Evolutionary conservation across 208 protist genomes (phyloP).

Genomic region (Leishmania gerbilli): DNA sequence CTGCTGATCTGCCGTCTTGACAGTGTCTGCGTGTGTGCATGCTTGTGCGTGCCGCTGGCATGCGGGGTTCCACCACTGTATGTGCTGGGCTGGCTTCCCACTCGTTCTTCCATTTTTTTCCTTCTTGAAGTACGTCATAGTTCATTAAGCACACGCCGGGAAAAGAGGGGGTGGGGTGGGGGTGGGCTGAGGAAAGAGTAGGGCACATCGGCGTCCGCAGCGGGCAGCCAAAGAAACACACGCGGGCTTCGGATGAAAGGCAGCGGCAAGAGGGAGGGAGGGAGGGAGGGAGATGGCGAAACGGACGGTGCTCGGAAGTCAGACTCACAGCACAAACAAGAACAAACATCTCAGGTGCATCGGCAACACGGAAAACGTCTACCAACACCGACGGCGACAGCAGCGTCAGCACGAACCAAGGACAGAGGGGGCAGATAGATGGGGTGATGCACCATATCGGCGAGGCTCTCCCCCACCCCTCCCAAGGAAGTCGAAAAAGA

Average conservation of each 20-base stretch:
- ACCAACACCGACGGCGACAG: neutral
- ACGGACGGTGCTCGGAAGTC: neutral
- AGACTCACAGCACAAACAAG: neutral
- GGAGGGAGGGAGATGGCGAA: neutral
- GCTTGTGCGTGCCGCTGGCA: neutral
- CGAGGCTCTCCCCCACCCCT: too few species aligned
- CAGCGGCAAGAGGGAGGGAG: neutral
- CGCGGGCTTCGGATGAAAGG: neutral
- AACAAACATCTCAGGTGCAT: neutral
- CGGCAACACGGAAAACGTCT: neutral
- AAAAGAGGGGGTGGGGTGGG: neutral
- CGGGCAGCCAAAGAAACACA: neutral
- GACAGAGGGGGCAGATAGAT: too few species aligned
- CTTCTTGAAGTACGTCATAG: neutral
- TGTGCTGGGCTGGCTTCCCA: neutral
- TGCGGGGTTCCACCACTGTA: neutral
- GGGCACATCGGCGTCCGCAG: neutral
- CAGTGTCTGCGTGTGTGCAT: neutral
- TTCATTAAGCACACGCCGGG: neutral
- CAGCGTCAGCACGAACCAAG: neutral
- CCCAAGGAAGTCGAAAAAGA: too few species aligned
- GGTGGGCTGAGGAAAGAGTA: neutral
- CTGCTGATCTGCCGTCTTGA: neutral
- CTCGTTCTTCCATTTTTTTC: neutral
- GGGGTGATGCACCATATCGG: too few species aligned